phyloP scores from a whole-genome alignment of 2,329 filamentous ascomycete species.

The Davidsoniella virescens region DNA sequence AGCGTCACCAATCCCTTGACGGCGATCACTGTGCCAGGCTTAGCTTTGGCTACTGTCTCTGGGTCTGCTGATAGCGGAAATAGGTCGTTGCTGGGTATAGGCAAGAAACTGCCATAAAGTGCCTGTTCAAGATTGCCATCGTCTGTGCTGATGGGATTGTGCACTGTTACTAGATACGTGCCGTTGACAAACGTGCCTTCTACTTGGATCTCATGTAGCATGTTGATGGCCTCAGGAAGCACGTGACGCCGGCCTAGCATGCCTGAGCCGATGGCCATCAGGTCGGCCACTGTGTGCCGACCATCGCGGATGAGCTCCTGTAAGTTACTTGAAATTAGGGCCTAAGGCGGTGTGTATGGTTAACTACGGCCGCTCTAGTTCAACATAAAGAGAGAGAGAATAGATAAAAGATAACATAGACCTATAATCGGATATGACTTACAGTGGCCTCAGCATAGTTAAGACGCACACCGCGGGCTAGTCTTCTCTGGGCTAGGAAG shows the following conservation, averaged over 20 bases:
- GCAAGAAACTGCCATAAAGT: conserved; percentile 81
- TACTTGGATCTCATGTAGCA: conserved; percentile 73
- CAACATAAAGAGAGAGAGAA: conserved; percentile 2
- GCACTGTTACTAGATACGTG: conserved; percentile 87
- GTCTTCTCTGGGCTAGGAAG: conserved; percentile 67
- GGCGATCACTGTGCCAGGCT: conserved; percentile 66
- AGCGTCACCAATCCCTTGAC: conserved; percentile 52
- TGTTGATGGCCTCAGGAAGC: conserved; percentile 61
- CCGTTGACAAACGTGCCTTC: conserved; percentile 86
- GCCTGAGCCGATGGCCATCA: conserved; percentile 79
- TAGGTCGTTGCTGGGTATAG: conserved; percentile 49
- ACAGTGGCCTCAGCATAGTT: conserved; percentile 84
- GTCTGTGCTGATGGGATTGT: conserved; percentile 72
- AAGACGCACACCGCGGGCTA: conserved; percentile 73
- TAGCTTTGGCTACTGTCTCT: conserved; percentile 34
- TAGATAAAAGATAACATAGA: background rate
- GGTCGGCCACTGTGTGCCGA: conserved; percentile 74
- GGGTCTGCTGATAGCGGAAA: conserved; percentile 47
- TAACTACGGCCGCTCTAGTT: conserved; percentile 2
- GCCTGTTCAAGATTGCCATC: conserved; percentile 78
- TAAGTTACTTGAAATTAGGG: conserved; percentile 71
- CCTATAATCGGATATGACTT: conserved; percentile 15
- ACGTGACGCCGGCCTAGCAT: conserved; percentile 92
- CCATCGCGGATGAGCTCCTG: conserved; percentile 98
- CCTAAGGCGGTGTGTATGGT: conserved; percentile 26